Evolutionary conservation across 345 rosid genomes (phyloP).

Genomic region (Cardamine resedifolia): DNA sequence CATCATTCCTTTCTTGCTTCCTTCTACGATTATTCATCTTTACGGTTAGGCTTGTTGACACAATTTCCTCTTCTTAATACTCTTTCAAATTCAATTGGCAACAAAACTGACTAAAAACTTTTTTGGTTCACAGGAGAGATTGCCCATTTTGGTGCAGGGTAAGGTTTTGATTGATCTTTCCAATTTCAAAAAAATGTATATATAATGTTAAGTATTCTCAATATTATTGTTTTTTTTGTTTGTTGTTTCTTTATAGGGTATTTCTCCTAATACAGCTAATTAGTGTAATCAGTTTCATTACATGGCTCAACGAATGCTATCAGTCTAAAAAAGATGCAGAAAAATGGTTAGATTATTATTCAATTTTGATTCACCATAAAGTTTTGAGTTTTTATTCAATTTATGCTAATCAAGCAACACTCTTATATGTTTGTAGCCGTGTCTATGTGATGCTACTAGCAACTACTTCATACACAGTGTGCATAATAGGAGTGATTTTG

Average conservation of each 20-base stretch:
- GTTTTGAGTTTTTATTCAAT: neutral
- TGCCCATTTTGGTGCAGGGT: slow-evolving; percentile 99
- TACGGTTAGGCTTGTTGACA: slow-evolving; percentile 58
- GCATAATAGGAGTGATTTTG: slow-evolving; percentile 76
- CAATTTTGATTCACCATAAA: neutral
- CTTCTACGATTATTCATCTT: slow-evolving; percentile 59
- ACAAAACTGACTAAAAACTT: neutral
- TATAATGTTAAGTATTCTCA: no score
- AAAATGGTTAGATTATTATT: slow-evolving; percentile 61
- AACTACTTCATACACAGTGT: slow-evolving; percentile 63
- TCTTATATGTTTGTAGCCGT: slow-evolving; percentile 53
- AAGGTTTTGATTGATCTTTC: slow-evolving; percentile 31
- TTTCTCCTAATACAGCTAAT: slow-evolving; percentile 90
- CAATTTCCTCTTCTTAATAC: neutral
- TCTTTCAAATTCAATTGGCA: neutral
- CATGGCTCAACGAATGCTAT: slow-evolving; percentile 80
- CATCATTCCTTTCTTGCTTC: slow-evolving; percentile 65
- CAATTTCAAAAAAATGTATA: slow-evolving; percentile 13
- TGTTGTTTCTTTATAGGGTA: slow-evolving; percentile 62
- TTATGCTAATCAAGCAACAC: slow-evolving; percentile 21
- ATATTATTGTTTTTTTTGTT: no score
- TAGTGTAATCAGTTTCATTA: slow-evolving; percentile 88
- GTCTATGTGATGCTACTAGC: slow-evolving; percentile 71
- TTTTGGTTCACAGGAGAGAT: slow-evolving; percentile 66
- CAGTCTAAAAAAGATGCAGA: slow-evolving; percentile 56